phyloP scores from a whole-genome alignment of 306 rosid species.

The Oxytropis ochrocephala region DNA sequence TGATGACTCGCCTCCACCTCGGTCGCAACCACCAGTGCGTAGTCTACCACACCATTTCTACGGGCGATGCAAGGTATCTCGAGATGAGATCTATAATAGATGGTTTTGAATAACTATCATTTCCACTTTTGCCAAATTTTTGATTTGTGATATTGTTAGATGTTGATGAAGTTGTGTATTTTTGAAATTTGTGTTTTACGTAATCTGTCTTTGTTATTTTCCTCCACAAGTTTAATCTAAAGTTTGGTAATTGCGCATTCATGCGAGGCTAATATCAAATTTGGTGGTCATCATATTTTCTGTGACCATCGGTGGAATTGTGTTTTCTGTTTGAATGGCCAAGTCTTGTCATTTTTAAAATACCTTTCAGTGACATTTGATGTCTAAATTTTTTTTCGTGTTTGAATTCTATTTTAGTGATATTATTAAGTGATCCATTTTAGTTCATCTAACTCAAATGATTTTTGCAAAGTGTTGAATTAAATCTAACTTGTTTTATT shows the following conservation, averaged over 20 bases:
- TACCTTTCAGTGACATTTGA: conserved; percentile 7
- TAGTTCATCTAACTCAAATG: not conserved
- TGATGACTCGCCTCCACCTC: too few species aligned
- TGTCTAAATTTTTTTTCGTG: not conserved
- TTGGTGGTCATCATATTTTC: conserved; percentile 91
- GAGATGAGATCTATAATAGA: conserved; percentile 4
- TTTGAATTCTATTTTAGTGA: not conserved
- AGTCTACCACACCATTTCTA: too few species aligned
- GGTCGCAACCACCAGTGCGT: too few species aligned
- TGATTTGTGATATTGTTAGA: not conserved
- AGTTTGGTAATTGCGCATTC: conserved; percentile 7
- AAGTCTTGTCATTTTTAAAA: conserved; percentile 48
- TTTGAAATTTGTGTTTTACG: conserved; percentile 16
- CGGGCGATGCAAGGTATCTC: not conserved
- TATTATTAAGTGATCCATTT: conserved; percentile 13
- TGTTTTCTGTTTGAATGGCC: conserved; percentile 93
- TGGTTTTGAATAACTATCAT: not conserved
- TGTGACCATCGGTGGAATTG: conserved; percentile 96
- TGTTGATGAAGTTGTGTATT: not conserved
- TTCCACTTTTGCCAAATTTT: not conserved
- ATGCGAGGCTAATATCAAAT: conserved; percentile 94
- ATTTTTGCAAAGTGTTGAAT: not conserved
- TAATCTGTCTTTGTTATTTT: not conserved
- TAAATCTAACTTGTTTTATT: conserved; percentile 10
- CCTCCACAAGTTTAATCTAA: not conserved